Evolutionary conservation across 2,329 filamentous ascomycete species (phyloP).

Genomic region (Zasmidium citrigriseum): DNA sequence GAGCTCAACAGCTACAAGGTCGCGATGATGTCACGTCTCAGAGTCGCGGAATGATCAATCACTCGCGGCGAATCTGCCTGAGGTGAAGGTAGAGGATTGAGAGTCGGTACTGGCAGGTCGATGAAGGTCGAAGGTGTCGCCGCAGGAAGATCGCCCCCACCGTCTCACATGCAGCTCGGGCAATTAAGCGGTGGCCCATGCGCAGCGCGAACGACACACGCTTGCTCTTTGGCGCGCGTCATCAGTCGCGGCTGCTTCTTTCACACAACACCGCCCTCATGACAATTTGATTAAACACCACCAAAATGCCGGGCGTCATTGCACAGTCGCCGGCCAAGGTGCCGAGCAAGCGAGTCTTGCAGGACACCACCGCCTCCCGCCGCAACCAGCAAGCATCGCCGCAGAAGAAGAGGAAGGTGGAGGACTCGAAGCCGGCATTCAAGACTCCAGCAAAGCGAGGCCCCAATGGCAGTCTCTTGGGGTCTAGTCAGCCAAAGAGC

Average conservation of each 20-base stretch:
- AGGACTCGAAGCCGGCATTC: slow-evolving; percentile 62
- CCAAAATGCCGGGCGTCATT: slow-evolving; percentile 36
- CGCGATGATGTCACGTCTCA: background rate
- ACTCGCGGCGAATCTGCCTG: too few relatives aligned
- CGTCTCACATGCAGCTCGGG: background rate
- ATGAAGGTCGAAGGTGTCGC: background rate
- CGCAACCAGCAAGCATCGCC: slow-evolving; percentile 52
- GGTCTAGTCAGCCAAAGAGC: slow-evolving; percentile 81
- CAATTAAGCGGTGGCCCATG: background rate
- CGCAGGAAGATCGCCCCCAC: too few relatives aligned
- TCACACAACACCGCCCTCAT: background rate
- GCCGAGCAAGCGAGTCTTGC: slow-evolving; percentile 49
- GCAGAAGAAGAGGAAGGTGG: slow-evolving; percentile 82
- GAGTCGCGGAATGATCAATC: background rate
- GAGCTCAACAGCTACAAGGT: too few relatives aligned
- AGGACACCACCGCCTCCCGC: slow-evolving; percentile 47
- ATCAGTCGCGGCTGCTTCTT: background rate
- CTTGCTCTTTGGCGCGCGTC: too few relatives aligned
- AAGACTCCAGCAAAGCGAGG: slow-evolving; percentile 54
- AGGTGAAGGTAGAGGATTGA: too few relatives aligned
- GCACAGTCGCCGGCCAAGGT: slow-evolving; percentile 32
- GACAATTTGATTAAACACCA: background rate
- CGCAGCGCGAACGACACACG: too few relatives aligned
- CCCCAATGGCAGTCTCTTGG: slow-evolving; percentile 57
- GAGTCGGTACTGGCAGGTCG: too few relatives aligned